Evolutionary conservation across 306 rosid genomes (phyloP), one percentile per base, ranked within the genome.

Genomic region (Dryas drummondii): DNA sequence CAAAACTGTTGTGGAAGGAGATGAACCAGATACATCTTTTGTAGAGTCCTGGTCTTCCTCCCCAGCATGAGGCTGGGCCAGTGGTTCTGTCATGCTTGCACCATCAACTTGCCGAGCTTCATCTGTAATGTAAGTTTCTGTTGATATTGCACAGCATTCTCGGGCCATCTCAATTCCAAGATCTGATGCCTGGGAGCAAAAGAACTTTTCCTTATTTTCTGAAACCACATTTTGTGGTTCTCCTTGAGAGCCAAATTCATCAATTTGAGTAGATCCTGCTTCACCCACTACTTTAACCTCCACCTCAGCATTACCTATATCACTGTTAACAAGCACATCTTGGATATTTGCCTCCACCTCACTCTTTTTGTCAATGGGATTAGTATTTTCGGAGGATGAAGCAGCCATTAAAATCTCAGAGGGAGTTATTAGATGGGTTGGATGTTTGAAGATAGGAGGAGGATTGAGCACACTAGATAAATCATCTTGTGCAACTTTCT

Each of bases 171-270:
- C 97, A 77, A 90, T 86, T 73, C 99, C 98, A 79, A 96, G 98
- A 90, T 92, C 98, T 13, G 99, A 92, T 9, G 96, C 96, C 80
- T 96, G 99, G 27, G 99, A 92, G 86, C 96, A 90, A 80, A 92
- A 96, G 62, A 67, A 78, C 75, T 88, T 92, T 72, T 90, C 98
- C 79, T 82, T 96, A 70, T 74, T 77, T 61, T 88, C 96, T 40
- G 85, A 77, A 73, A 86, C 65, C 45, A 46, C 77, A 68, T 74
- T 87, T 80, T 86, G 90, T 47, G 86, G 78, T 79, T 85, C 87
- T 68, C 86, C 88, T 66, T 79, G 94, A 58, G 73, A 73, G 42
- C 84, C 83, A 80, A 79, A 86, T 69, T 89, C 97, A 73, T 83
- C 83, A 44, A 58, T 86, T 74, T 86, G 94, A 80, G 78, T 77